These are phyloP conservation scores for Tulasnella sp. DNA, from an alignment of 768 basidiomycete species.

Conservation along the genomic window DNA sequence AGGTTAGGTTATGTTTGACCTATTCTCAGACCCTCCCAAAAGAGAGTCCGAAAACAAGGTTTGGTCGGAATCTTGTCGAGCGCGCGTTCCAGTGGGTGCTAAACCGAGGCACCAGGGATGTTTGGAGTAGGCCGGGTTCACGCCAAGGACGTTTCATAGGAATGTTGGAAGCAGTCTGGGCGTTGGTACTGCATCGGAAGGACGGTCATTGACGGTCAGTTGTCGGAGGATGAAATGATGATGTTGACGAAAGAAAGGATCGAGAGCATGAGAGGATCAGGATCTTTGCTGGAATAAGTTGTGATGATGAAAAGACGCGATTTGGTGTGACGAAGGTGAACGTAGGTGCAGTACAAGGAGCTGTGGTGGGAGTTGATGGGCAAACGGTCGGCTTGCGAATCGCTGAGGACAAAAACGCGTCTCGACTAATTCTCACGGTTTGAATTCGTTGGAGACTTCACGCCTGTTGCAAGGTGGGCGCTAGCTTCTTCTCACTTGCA, in stretches of 20 bases:
- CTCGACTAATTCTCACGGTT: neutral
- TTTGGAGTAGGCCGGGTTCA: neutral
- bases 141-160: neutral
- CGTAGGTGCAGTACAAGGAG: neutral
- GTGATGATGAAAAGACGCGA: neutral
- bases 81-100: neutral
- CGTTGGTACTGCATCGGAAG: slow-evolving; percentile 19
- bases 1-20: slow-evolving; percentile 6
- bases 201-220: neutral
- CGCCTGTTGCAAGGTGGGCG: too few relatives aligned
- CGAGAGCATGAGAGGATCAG: neutral
- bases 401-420: slow-evolving; percentile 8
- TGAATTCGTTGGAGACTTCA: neutral
- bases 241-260: slow-evolving; percentile 7
- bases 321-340: neutral
- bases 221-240: neutral
- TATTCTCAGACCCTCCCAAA: slow-evolving; percentile 15
- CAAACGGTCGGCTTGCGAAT: neutral
- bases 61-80: slow-evolving; percentile 10
- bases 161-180: slow-evolving; percentile 4
- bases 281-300: slow-evolving; percentile 1
- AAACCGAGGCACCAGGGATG: neutral
- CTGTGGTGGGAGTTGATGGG: neutral
- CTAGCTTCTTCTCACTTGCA: too few relatives aligned
- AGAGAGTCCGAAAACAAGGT: slow-evolving; percentile 18